Evolutionary conservation across 2,329 filamentous ascomycete genomes (phyloP), one percentile per base, ranked within the genome.

Genomic region (Pseudocercospora macadamiae): DNA sequence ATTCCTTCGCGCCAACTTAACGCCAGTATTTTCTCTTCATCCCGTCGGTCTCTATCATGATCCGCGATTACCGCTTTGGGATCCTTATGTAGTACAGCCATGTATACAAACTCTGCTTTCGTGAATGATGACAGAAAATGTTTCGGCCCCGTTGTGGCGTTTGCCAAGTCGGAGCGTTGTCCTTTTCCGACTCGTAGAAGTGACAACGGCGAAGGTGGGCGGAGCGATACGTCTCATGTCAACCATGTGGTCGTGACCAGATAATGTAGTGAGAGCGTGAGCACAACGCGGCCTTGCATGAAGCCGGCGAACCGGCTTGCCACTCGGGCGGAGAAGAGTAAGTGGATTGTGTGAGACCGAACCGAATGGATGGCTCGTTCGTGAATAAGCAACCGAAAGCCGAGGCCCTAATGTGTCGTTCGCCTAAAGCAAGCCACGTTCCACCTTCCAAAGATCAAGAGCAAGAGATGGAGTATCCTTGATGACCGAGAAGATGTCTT

Each of bases 371-470:
- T 54, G 51, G 36, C 30, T 26, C 36, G 45, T 49, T 49, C 21
- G 26, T 45, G 42, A 26, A 45, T 45, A 8, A 45, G 42, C 14
- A 49, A 49, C 26, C 45, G 26, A 21, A 49, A 49, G 45, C 45
- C 45, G 45, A 49, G 45, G 25, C 45, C 45, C 45, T 25, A 39
- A 45, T 14, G 19, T 21, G 21, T 32, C 45, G 26, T 28, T 49
- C 45, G 45, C 45, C 45, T 49, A 66, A 10, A 61, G 78, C 36
- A 81, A 65, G 1, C 79, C 79, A 44, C 76, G 75, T 25, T 77
- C 78, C 59, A 80, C 72, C 59, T 79, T 76, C 69, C 76, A 81
- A 6, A 82, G 73, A 63, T 82, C 79, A 60, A 78, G 76, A 9
- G 79, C 77, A 34, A 81, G 69, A n/a, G 71, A 71, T 2, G 79